phyloP scores from a whole-genome alignment of 305 asterid species.

The Fraxinus sp. region DNA sequence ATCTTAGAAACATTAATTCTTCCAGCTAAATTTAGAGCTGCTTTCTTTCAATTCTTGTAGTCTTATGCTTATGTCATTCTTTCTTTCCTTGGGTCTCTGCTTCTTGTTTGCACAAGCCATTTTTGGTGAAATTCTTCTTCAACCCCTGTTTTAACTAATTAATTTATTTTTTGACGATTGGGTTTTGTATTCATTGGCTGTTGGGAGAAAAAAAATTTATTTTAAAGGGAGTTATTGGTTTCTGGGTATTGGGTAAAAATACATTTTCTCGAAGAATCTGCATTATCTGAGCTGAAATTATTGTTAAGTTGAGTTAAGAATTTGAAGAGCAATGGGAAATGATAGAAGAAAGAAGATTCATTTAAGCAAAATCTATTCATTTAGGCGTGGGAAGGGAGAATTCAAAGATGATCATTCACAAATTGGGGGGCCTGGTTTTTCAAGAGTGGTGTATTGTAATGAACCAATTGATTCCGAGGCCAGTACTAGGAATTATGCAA shows the following conservation, averaged over 20 bases:
- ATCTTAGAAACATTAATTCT: background rate
- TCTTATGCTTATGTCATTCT: background rate
- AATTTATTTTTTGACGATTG: background rate
- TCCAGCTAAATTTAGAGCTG: background rate
- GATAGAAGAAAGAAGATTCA: conserved; percentile 61
- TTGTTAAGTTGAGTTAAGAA: background rate
- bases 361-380: conserved; percentile 78
- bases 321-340: conserved; percentile 26
- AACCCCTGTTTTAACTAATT: background rate
- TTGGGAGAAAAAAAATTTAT: conserved; percentile 24
- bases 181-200: conserved; percentile 13
- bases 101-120: conserved; percentile 16
- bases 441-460: conserved; percentile 54
- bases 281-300: background rate
- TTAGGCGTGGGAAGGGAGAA: conserved; percentile 56
- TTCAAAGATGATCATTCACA: conserved; percentile 64
- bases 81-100: conserved; percentile 23
- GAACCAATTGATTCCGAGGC: conserved; percentile 55
- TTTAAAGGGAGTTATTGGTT: conserved; percentile 16
- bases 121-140: conserved; percentile 13
- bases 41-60: conserved; percentile 23
- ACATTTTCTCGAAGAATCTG: conserved; percentile 10
- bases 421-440: conserved; percentile 89
- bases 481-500: conserved; percentile 37
- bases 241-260: conserved; percentile 9